These are phyloP conservation scores for Stemphylium vesicarium DNA, from an alignment of 2,329 filamentous ascomycete species.

Conservation along the genomic window DNA sequence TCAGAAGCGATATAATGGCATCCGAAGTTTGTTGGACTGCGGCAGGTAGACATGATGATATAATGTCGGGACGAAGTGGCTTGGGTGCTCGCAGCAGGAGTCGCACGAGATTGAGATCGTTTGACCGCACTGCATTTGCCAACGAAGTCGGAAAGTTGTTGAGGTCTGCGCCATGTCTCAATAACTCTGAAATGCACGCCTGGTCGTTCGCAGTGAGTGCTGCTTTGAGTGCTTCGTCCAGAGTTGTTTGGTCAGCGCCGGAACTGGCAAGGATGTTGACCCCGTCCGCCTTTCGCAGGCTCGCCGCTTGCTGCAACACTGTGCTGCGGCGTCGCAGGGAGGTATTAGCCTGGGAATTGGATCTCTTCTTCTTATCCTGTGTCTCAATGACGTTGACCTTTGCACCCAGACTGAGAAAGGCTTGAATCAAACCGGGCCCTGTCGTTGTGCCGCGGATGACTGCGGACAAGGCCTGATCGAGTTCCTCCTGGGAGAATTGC, in stretches of 20 bases:
- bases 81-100: conserved; percentile 44
- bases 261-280: conserved; percentile 42
- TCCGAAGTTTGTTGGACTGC: conserved; percentile 44
- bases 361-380: conserved; percentile 24
- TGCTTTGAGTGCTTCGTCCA: conserved; percentile 44
- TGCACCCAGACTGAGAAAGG: conserved; percentile 42
- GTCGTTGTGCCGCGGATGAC: conserved; percentile 40
- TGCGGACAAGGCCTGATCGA: conserved; percentile 44
- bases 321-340: conserved; percentile 42
- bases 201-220: conserved; percentile 42
- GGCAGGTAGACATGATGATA: conserved; percentile 41
- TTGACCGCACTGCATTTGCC: conserved; percentile 39
- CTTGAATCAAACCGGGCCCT: conserved; percentile 41
- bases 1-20: conserved; percentile 35
- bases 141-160: conserved; percentile 42
- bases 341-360: conserved; percentile 24
- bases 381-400: conserved; percentile 41
- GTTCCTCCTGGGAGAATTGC: conserved; percentile 44
- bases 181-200: conserved; percentile 40
- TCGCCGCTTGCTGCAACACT: conserved; percentile 44
- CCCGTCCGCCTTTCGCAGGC: conserved; percentile 37
- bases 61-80: conserved; percentile 35
- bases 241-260: conserved; percentile 44
- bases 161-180: conserved; percentile 45
- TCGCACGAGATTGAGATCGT: conserved; percentile 38